Conservation (phyloP, 768 basidiomycete species). For the Termitomyces sp. region DNA sequence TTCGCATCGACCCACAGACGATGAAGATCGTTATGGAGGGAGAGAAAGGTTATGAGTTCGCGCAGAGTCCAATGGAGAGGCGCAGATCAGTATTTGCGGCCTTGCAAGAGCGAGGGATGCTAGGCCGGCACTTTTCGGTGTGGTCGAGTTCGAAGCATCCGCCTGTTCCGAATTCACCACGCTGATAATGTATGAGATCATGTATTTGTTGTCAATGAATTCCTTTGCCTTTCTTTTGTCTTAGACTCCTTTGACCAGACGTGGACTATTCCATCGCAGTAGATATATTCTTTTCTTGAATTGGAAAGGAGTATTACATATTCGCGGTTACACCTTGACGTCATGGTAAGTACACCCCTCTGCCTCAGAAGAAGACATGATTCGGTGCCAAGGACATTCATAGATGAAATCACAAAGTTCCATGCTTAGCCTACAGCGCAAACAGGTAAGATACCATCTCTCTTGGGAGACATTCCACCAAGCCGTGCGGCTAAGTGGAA, state of each 20-base stretch:
- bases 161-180: constrained; percentile 6
- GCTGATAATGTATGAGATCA: neutral
- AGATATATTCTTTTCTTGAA: neutral
- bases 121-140: constrained; percentile 2
- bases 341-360: too few species aligned
- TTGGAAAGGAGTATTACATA: neutral
- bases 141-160: constrained; percentile 3
- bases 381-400: too few species aligned
- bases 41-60: constrained; percentile 40
- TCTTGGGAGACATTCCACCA: too few species aligned
- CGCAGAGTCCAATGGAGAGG: constrained; percentile 27
- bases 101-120: constrained; percentile 17
- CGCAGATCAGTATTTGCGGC: constrained; percentile 28
- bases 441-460: too few species aligned
- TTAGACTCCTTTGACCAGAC: neutral
- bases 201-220: neutral
- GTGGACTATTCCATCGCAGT: neutral
- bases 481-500: too few species aligned
- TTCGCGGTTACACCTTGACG: too few species aligned
- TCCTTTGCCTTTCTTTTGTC: neutral
- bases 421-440: too few species aligned
- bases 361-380: too few species aligned
- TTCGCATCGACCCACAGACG: constrained; percentile 42
- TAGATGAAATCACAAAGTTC: too few species aligned
- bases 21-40: constrained; percentile 52